A percentile compares a stretch with the other conserved stretches of the same genome.
Conservation (phyloP, 805 yeast genomes). For the Saccharomycopsis selenospora region DNA sequence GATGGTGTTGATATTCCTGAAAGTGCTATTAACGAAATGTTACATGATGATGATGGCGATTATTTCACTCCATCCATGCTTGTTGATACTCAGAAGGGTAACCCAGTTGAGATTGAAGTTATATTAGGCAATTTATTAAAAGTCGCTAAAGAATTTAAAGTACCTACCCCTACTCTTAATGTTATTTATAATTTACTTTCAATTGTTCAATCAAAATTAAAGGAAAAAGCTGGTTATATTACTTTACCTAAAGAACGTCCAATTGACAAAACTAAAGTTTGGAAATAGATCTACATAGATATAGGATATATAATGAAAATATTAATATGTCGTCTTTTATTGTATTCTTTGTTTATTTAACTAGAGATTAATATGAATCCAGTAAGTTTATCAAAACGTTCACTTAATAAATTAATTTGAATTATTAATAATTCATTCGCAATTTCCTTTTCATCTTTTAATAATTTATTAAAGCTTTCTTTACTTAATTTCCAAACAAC, state of each 20-base stretch:
- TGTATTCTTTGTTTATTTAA: constrained; percentile 18
- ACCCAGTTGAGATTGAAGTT: constrained; percentile 64
- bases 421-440: constrained; percentile 35
- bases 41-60: constrained; percentile 51
- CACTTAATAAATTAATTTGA: constrained; percentile 35
- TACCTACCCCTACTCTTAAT: constrained; percentile 52
- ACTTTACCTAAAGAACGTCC: constrained; percentile 39
- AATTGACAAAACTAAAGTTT: neutral
- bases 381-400: constrained; percentile 41
- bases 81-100: constrained; percentile 57
- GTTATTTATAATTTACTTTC: constrained; percentile 52
- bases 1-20: constrained; percentile 53
- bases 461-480: constrained; percentile 29
- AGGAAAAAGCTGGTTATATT: constrained; percentile 44
- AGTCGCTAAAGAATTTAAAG: constrained; percentile 39
- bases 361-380: constrained; percentile 39
- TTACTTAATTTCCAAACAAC: constrained; percentile 36
- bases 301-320: neutral
- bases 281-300: neutral
- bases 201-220: constrained; percentile 53
- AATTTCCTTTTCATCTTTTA: constrained; percentile 26
- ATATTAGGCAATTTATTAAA: constrained; percentile 59
- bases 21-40: constrained; percentile 40
- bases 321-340: neutral
- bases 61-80: constrained; percentile 68